A percentile compares a stretch with the other conserved stretches of the same genome.
These are phyloP conservation scores for Coprinopsis sp. DNA, from an alignment of 768 basidiomycete species.

Conservation along the genomic window DNA sequence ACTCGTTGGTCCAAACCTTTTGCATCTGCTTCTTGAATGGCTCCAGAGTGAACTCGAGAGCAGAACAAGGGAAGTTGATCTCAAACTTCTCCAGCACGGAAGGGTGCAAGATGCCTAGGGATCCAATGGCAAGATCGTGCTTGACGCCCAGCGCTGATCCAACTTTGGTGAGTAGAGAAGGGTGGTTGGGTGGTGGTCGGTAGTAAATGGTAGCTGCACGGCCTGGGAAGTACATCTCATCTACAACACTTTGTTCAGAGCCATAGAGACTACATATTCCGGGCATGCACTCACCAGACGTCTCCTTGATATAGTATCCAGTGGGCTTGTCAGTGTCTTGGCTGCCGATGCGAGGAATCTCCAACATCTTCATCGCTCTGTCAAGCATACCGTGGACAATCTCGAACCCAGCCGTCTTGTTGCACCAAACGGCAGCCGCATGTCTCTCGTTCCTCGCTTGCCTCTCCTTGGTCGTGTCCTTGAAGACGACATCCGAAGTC, in stretches of 20 bases:
- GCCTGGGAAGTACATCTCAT: slow-evolving; percentile 92
- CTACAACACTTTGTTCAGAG: slow-evolving; percentile 34
- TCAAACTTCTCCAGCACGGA: slow-evolving; percentile 90
- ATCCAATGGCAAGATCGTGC: slow-evolving; percentile 74
- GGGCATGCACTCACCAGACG: slow-evolving; percentile 55
- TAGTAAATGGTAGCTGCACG: slow-evolving; percentile 91
- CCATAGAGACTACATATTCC: not conserved
- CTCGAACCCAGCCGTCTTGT: slow-evolving; percentile 96
- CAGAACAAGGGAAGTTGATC: slow-evolving; percentile 90
- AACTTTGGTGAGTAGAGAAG: slow-evolving; percentile 31
- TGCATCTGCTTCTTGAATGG: slow-evolving; percentile 81
- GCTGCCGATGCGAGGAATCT: slow-evolving; percentile 73
- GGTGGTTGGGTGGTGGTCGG: slow-evolving; percentile 47
- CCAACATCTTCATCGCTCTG: slow-evolving; percentile 93
- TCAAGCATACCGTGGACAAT: slow-evolving; percentile 93
- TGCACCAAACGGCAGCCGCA: slow-evolving; percentile 92
- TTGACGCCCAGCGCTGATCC: slow-evolving; percentile 37
- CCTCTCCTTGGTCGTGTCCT: slow-evolving; percentile 72
- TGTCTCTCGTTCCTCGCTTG: slow-evolving; percentile 86
- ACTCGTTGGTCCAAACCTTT: slow-evolving; percentile 52
- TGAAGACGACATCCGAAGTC: slow-evolving; percentile 87
- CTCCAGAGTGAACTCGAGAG: slow-evolving; percentile 90
- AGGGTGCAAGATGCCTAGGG: slow-evolving; percentile 92
- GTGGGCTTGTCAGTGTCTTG: slow-evolving; percentile 49
- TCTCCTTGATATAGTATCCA: slow-evolving; percentile 92